Percentiles rank a stretch among this genome's conserved stretches.
Evolutionary conservation across 306 rosid species (phyloP).

Genomic region (Vicia faba): DNA sequence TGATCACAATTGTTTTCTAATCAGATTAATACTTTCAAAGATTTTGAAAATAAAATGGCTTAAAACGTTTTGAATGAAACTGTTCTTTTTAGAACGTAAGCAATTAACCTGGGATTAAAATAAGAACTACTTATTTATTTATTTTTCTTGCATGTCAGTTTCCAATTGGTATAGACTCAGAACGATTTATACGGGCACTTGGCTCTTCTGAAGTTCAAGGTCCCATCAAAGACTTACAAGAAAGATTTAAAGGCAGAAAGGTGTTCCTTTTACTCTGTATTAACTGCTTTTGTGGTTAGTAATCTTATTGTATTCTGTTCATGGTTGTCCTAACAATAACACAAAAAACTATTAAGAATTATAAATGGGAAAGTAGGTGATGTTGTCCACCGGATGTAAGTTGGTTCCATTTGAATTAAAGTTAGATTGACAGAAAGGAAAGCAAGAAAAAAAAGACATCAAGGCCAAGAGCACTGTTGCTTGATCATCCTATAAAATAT

Average conservation of each 20-base stretch:
- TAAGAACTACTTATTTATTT: conserved; percentile 35
- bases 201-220: conserved; percentile 73
- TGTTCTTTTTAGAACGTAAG: conserved; percentile 16
- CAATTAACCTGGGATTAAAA: conserved; percentile 37
- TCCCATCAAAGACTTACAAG: conserved; percentile 75
- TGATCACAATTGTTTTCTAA: not conserved
- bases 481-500: not conserved
- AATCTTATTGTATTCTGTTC: conserved; percentile 7
- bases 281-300: not conserved
- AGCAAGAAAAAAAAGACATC: not conserved
- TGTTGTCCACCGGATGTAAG: conserved; percentile 5
- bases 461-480: conserved; percentile 27
- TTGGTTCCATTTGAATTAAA: conserved; percentile 22
- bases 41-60: conserved; percentile 33
- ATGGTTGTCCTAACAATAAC: conserved; percentile 18
- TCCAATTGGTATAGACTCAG: conserved; percentile 96
- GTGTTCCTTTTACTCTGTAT: conserved; percentile 41
- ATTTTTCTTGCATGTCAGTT: conserved; percentile 60
- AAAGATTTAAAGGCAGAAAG: conserved; percentile 90
- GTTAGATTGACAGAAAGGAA: conserved; percentile 11
- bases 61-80: conserved; percentile 10
- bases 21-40: conserved; percentile 8
- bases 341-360: conserved; percentile 9
- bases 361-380: conserved; percentile 1
- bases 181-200: conserved; percentile 76